phyloP scores from a whole-genome alignment of 352 stramenopile species.

The Thraustotheca clavata region DNA sequence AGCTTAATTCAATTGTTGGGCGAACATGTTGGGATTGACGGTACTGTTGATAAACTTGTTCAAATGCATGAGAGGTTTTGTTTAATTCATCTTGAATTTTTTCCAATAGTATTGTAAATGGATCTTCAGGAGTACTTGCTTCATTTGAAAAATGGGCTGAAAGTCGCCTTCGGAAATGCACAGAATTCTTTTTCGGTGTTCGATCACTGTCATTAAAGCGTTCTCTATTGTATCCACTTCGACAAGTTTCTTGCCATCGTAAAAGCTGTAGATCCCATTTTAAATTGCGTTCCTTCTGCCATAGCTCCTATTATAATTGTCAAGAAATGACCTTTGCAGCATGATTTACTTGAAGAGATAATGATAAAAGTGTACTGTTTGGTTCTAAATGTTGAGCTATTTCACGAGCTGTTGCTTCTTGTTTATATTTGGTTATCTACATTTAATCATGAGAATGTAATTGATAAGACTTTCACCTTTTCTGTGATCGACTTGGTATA shows the following conservation, averaged over 20 bases:
- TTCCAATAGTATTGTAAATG: not conserved
- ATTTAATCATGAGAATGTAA: too few species aligned
- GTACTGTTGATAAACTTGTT: not conserved
- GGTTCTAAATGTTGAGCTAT: not conserved
- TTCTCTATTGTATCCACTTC: conserved; percentile 32
- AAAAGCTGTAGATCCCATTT: conserved; percentile 57
- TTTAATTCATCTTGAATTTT: not conserved
- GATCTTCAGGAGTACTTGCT: not conserved
- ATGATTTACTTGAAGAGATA: not conserved
- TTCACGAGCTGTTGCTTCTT: not conserved
- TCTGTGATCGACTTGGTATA: not conserved
- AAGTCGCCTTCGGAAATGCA: conserved; percentile 31
- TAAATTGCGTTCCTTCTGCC: conserved; percentile 37
- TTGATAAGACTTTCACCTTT: conserved; percentile 4
- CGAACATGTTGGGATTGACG: conserved; percentile 31
- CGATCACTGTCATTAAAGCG: not conserved
- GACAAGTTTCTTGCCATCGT: conserved; percentile 45
- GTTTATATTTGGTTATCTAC: conserved; percentile 2
- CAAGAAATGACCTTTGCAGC: too few species aligned
- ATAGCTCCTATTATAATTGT: conserved; percentile 35
- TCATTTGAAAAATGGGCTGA: conserved; percentile 25
- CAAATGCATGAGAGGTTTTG: not conserved
- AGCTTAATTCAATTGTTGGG: conserved; percentile 58
- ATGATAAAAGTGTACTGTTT: not conserved
- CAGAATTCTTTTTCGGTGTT: conserved; percentile 29